Base-by-base conservation (phyloP, 306 rosid species). In the Lablab purpureus region DNA sequence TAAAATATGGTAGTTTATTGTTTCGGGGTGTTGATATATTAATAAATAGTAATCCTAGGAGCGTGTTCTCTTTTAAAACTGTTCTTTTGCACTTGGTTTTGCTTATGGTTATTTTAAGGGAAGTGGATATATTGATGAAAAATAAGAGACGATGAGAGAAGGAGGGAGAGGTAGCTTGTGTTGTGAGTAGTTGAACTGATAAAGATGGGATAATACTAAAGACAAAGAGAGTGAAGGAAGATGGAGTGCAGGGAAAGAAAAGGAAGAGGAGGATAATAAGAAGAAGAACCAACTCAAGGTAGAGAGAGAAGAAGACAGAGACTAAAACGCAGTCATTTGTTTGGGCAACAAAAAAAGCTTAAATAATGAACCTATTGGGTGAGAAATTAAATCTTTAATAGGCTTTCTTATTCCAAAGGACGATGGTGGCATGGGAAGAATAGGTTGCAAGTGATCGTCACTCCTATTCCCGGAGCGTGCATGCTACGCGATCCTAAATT, bases 211-310 rank as follows among this genome's bases (percentile, higher is more conserved):
- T 13, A 73, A 73, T 68, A 62, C 5, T 13, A n/a, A 32, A 62
- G 76, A 55, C 6, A 55, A 30, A 52, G 63, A 15, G 70, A 12
- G 74, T 59, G 74, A 67, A 37, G 84, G 69, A 40, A 60, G 71
- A 75, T 56, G 74, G 84, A 85, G 87, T 81, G 87, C 84, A 83
- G 85, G 83, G 90, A 77, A 84, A 84, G 93, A 71, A 76, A 87
- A 79, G 72, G 77, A 59, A 27, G 45, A 4, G 22, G 79, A 11
- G 6, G 32, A 41, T 0, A 7, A 49, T 21, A 49, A 6, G 19
- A 15, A 13, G 40, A 34, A 40, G 49, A 19, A 17, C 8, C 18
- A 8, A 41, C 40, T 64, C 14, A 59, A 60, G 46, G 30, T 9
- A 30, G 40, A 45, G 75, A n/a, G 68, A 19, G 71, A 43, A 49